These are phyloP conservation scores for Camelina laxa DNA, from an alignment of 345 rosid species.

Conservation along the genomic window DNA sequence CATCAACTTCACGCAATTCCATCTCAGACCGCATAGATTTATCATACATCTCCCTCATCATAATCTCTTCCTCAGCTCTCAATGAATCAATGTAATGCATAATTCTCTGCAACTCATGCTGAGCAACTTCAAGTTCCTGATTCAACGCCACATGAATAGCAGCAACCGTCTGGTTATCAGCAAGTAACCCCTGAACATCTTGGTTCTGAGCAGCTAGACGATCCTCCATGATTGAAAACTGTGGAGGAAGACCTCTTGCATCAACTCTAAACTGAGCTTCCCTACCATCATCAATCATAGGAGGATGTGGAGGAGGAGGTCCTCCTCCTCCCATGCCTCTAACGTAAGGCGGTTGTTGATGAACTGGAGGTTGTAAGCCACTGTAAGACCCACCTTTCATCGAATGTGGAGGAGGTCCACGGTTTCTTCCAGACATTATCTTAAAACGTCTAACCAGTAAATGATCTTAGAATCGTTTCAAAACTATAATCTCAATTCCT, in stretches of 20 bases:
- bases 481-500: too few species aligned
- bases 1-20: conserved; percentile 73
- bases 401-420: conserved; percentile 51
- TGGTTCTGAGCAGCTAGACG: conserved; percentile 79
- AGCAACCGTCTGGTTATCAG: conserved; percentile 83
- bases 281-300: conserved; percentile 65
- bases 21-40: conserved; percentile 65
- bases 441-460: neutral
- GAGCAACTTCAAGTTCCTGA: conserved; percentile 88
- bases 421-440: conserved; percentile 61
- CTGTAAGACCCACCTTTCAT: conserved; percentile 53
- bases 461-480: conserved; percentile 10
- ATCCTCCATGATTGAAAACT: conserved; percentile 71
- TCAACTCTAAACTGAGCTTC: conserved; percentile 65
- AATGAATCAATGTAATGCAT: conserved; percentile 65
- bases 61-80: conserved; percentile 74
- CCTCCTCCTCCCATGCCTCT: conserved; percentile 54
- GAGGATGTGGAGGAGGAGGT: conserved; percentile 51
- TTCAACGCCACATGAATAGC: conserved; percentile 94
- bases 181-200: conserved; percentile 85
- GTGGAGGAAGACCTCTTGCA: conserved; percentile 70
- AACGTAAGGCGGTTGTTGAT: conserved; percentile 59
- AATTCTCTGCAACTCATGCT: conserved; percentile 77
- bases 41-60: conserved; percentile 86
- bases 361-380: conserved; percentile 58